Evolutionary conservation across 2,329 filamentous ascomycete species (phyloP).

Genomic region (Myriangium duriaei): DNA sequence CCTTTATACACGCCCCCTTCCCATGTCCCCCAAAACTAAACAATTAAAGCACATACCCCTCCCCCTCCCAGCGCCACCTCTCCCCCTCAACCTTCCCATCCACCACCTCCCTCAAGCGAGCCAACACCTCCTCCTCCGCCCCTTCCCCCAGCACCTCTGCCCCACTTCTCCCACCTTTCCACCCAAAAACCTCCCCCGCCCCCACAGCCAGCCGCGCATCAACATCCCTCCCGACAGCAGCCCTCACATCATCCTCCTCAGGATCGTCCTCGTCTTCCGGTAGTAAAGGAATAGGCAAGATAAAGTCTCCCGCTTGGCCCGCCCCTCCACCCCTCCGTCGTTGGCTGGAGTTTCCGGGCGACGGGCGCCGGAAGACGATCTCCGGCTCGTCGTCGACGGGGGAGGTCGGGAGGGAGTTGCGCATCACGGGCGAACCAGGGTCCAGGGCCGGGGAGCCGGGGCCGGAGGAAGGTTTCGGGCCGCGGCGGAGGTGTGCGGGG

Average conservation of each 20-base stretch:
- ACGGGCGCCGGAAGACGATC: not conserved
- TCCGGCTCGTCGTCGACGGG: not conserved
- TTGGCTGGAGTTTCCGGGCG: not conserved
- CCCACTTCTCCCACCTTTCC: not conserved
- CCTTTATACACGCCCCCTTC: no score
- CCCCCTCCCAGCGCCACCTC: conserved; percentile 7
- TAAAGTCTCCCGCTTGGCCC: not conserved
- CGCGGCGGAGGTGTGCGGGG: not conserved
- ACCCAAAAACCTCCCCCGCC: not conserved
- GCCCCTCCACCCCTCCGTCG: not conserved
- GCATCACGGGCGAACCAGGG: not conserved
- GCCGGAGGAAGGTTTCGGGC: not conserved
- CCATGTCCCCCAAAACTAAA: no score
- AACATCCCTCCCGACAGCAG: conserved; percentile 2
- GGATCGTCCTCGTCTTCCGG: not conserved
- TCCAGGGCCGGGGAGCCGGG: not conserved
- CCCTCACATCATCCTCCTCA: not conserved
- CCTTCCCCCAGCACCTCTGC: not conserved
- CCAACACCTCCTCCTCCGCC: conserved; percentile 6
- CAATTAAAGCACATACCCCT: no score
- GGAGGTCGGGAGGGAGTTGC: not conserved
- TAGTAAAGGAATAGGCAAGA: not conserved
- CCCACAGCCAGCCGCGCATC: not conserved
- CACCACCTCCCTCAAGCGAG: conserved; percentile 4
- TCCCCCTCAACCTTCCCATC: conserved; percentile 4